A percentile compares a stretch with the other conserved stretches of the same genome.
Evolutionary conservation across 176 grass and related monocot genomes (phyloP).

Genomic region (Coix lacrymajobi): DNA sequence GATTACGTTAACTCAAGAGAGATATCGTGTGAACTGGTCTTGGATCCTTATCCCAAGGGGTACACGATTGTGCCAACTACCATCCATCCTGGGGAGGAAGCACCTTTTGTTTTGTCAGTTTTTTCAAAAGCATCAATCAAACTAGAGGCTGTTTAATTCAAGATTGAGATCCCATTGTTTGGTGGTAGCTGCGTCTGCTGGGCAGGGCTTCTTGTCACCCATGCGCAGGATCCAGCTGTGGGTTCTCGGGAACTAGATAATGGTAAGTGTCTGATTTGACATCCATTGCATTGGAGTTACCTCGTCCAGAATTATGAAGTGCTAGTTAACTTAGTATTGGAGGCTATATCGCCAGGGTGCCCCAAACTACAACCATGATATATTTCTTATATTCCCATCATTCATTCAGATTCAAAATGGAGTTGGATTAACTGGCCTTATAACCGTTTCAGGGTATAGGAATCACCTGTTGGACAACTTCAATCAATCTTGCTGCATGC

Average conservation of each 20-base stretch:
- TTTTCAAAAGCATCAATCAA: slow-evolving; percentile 95
- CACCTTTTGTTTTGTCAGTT: slow-evolving; percentile 98
- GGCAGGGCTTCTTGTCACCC: background rate
- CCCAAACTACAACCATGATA: background rate
- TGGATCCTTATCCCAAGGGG: slow-evolving; percentile 96
- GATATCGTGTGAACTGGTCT: slow-evolving; percentile 92
- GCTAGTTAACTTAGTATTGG: background rate
- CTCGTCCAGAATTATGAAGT: background rate
- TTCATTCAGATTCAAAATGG: background rate
- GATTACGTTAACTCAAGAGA: slow-evolving; percentile 99
- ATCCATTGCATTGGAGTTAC: background rate
- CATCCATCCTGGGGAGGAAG: slow-evolving; percentile 98
- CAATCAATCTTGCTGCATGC: slow-evolving; percentile 16
- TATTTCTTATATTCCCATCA: background rate
- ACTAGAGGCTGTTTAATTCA: slow-evolving; percentile 79
- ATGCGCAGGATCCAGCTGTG: slow-evolving; percentile 22
- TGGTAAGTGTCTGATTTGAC: slow-evolving; percentile 17
- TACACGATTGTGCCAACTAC: slow-evolving; percentile 99
- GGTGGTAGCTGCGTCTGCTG: slow-evolving; percentile 25
- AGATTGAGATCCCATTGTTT: slow-evolving; percentile 17
- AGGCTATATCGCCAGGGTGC: background rate
- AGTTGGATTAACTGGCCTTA: slow-evolving; percentile 1
- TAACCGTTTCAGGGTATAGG: slow-evolving; percentile 35
- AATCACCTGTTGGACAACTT: slow-evolving; percentile 8
- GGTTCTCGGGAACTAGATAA: slow-evolving; percentile 23